These are phyloP conservation scores for Ogataea ramenticola DNA, from an alignment of 805 yeast genomes.

Conservation along the genomic window DNA sequence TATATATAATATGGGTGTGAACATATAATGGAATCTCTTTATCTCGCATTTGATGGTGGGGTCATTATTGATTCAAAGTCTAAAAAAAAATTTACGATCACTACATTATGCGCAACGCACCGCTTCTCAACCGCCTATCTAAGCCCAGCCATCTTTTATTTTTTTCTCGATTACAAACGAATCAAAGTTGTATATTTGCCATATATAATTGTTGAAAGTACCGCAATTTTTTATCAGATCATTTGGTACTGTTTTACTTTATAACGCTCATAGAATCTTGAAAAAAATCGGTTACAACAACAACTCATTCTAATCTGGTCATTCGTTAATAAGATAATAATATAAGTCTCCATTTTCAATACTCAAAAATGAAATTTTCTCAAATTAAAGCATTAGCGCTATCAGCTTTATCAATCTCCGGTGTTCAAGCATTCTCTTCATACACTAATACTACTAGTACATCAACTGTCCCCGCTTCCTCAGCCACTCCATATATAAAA, in stretches of 20 bases:
- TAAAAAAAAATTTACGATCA: too few species aligned
- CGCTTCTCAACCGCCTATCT: background rate
- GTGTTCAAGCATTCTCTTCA: background rate
- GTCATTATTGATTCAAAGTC: too few species aligned
- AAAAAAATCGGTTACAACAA: too few species aligned
- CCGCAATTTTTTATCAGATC: background rate
- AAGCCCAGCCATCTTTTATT: background rate
- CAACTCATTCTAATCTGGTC: background rate
- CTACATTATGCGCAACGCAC: too few species aligned
- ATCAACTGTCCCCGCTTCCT: conserved; percentile 6
- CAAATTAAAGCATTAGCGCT: background rate
- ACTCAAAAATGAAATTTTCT: background rate
- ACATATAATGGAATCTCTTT: too few species aligned
- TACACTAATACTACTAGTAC: conserved; percentile 6
- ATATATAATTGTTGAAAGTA: too few species aligned
- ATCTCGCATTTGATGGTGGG: too few species aligned
- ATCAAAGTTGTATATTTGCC: too few species aligned
- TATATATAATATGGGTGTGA: too few species aligned
- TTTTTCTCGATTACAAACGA: background rate
- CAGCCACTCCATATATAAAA: conserved; percentile 12
- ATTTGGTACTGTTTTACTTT: too few species aligned
- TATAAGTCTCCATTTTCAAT: background rate
- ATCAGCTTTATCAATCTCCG: background rate
- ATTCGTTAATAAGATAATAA: background rate
- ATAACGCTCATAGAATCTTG: too few species aligned